Evolutionary conservation across 176 grass and related monocot species (phyloP).

Genomic region (Bromus sterilis): DNA sequence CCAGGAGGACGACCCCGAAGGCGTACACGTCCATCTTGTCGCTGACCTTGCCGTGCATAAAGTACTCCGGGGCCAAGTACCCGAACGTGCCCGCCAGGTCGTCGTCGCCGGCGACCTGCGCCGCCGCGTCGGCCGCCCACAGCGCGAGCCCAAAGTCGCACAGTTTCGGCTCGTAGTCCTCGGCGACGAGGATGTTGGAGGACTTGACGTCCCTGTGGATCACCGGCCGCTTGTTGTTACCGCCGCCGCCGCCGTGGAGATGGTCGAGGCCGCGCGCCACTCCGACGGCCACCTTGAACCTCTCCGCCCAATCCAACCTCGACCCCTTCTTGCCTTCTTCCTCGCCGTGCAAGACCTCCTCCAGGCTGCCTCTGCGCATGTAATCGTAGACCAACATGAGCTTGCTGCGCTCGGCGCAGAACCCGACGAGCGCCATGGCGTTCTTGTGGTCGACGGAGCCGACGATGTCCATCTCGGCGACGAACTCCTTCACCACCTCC

Average conservation of each 20-base stretch:
- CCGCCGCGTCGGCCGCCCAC: constrained; percentile 46
- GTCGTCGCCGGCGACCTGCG: constrained; percentile 43
- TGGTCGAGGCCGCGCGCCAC: constrained; percentile 46
- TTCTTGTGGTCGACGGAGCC: constrained; percentile 53
- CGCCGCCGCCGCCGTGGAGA: constrained; percentile 39
- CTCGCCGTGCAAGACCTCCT: constrained; percentile 61
- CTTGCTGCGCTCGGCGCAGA: constrained; percentile 49
- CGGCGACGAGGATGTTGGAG: constrained; percentile 73
- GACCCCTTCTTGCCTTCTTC: background rate
- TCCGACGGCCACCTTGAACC: constrained; percentile 64
- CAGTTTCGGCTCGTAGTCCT: constrained; percentile 65
- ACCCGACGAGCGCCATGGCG: constrained; percentile 56
- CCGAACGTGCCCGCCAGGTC: constrained; percentile 88
- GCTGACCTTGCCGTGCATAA: constrained; percentile 89
- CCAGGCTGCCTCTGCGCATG: constrained; percentile 72
- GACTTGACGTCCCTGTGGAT: constrained; percentile 93
- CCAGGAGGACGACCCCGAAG: constrained; percentile 86
- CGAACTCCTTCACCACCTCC: constrained; percentile 47
- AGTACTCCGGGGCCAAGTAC: constrained; percentile 94
- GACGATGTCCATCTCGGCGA: constrained; percentile 63
- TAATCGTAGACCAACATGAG: constrained; percentile 83
- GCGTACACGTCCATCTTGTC: constrained; percentile 93
- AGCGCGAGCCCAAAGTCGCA: constrained; percentile 87
- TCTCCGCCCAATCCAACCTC: constrained; percentile 55
- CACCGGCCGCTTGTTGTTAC: constrained; percentile 21